Percentiles rank a stretch among this genome's conserved stretches.
Evolutionary conservation across 305 asterid species (phyloP).

Genomic region (Fraxinus paxiana): DNA sequence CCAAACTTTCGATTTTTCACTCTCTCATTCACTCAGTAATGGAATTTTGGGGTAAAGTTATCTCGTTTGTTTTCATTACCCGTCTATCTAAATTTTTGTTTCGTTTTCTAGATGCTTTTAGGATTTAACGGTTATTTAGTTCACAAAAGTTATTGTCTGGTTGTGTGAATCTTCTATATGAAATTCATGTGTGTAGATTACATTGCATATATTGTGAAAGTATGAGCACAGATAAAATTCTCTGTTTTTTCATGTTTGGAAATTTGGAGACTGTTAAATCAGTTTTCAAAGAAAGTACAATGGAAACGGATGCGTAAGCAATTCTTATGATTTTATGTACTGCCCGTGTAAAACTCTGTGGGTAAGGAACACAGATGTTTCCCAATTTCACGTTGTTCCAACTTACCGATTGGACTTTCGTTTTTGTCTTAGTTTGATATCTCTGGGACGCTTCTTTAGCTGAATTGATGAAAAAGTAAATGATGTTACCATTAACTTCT

Average conservation of each 20-base stretch:
- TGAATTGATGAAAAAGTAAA: neutral
- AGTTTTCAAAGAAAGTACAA: neutral
- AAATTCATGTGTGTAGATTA: neutral
- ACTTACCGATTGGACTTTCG: neutral
- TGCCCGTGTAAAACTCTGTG: neutral
- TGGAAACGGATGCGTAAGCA: neutral
- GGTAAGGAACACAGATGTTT: neutral
- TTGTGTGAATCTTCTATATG: neutral
- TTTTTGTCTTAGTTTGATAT: neutral
- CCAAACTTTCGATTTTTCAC: neutral
- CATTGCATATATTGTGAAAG: neutral
- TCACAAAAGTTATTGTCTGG: neutral
- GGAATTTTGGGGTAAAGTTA: slow-evolving; percentile 49
- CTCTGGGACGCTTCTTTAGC: neutral
- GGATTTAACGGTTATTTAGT: neutral
- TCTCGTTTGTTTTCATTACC: neutral
- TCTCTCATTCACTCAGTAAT: slow-evolving; percentile 24
- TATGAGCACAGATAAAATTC: neutral
- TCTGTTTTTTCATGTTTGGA: neutral
- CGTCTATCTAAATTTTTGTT: neutral
- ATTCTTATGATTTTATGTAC: neutral
- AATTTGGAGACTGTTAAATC: neutral
- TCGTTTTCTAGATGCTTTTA: neutral
- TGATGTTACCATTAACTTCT: neutral
- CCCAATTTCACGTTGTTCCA: neutral